Conservation (phyloP, 1,284 basidiomycete genomes). For the Sanguinoderma infundibulare region DNA sequence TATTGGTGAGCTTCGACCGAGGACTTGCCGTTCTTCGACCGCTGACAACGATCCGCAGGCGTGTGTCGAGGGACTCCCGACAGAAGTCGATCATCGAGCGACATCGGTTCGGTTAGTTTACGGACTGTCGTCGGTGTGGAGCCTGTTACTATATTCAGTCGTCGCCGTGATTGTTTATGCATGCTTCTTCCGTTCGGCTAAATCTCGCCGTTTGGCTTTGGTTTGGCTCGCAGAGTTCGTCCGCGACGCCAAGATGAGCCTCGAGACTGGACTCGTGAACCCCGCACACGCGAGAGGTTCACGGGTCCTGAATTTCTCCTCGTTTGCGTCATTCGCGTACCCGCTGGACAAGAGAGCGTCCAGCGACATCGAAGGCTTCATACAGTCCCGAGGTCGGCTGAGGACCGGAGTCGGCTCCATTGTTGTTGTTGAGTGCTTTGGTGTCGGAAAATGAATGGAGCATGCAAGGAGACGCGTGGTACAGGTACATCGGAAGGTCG, state of each 20-base stretch:
- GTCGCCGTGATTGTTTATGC: slow-evolving; percentile 7
- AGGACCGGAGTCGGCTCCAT: no score
- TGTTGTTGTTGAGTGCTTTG: no score
- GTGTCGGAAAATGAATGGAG: no score
- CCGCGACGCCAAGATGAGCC: neutral
- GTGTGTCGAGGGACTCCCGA: slow-evolving; percentile 59
- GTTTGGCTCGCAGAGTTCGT: neutral
- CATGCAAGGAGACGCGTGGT: no score
- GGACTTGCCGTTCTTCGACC: slow-evolving; percentile 4
- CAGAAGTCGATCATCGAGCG: slow-evolving; percentile 79
- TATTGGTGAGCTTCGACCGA: slow-evolving; percentile 70
- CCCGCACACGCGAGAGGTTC: no score
- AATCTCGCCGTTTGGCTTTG: neutral
- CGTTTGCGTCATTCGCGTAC: no score
- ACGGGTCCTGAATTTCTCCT: no score
- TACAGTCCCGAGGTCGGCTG: no score
- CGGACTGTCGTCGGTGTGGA: slow-evolving; percentile 23
- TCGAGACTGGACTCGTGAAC: no score
- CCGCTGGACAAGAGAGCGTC: no score
- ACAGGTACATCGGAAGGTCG: no score
- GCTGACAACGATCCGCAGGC: slow-evolving; percentile 42
- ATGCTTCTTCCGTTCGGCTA: slow-evolving; percentile 8
- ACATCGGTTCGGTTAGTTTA: slow-evolving; percentile 59
- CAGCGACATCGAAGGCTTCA: no score
- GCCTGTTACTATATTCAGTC: slow-evolving; percentile 7